Evolutionary conservation across 495 filamentous ascomycete species (phyloP), one percentile per base, ranked within the genome.

Genomic region (Symbiotaphrina buchneri): DNA sequence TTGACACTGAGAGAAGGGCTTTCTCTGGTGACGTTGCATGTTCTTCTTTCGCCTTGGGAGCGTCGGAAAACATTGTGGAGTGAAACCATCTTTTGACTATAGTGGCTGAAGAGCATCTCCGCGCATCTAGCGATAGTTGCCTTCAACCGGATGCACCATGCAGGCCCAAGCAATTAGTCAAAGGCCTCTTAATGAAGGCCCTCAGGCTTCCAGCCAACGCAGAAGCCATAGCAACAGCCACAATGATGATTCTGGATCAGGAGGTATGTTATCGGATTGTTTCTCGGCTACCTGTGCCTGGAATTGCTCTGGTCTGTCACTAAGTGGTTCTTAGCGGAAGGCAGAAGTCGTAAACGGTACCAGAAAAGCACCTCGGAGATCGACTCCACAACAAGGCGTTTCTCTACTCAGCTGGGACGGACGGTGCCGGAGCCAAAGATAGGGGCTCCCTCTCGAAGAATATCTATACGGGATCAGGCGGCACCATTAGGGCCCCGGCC

Each of bases 301-400:
- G 15, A 22, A 32, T 32, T 14, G 30, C 30, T 32, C 15, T 22
- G 13, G 19, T 13, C 30, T 19, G 15, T 32, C 25, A 22, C 30
- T 32, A 19, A 32, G 20, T 21, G 29, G 25, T 14, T 17, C 3
- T 18, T 11, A 46, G 31, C 39, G 33, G 48, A 50, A 30, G 40
- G 41, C 31, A 47, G 42, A 28, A 41, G 41, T 14, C 48, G 47
- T 11, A 49, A 47, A 33, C 38, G 42, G 30, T 43, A 48, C 25
- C 47, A 42, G 31, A 35, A 43, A 21, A 42, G 39, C n/a, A 36
- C 34, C 20, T 39, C 32, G 30, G 37, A 41, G 28, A 35, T 35
- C 5, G 17, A 19, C 17, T 1, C 18, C 23, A 17, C 30, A 32
- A 17, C 22, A 25, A 8, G 22, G 22, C 22, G 22, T 7, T 13